phyloP scores from a whole-genome alignment of 2,329 filamentous ascomycete genomes.

The Colletotrichum higginsianum region DNA sequence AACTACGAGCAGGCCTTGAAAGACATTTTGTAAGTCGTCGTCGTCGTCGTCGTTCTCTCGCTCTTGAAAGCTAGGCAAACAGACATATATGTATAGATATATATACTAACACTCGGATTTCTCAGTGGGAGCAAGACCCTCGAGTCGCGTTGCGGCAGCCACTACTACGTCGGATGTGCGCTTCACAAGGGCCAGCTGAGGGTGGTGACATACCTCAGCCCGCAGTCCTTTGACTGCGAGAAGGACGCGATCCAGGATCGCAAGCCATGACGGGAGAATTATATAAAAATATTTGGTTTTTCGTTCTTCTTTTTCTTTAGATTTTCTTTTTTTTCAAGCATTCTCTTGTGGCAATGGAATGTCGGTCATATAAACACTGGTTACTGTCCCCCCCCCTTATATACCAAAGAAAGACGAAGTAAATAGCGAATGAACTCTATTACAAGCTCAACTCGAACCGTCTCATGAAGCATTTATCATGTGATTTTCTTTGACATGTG shows the following conservation, averaged over 20 bases:
- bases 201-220: constrained; percentile 39
- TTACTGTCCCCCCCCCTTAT: too few species aligned
- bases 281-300: too few species aligned
- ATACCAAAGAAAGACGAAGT: too few species aligned
- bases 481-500: too few species aligned
- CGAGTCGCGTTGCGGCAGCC: constrained; percentile 35
- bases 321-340: too few species aligned
- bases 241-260: constrained; percentile 23
- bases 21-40: constrained; percentile 33
- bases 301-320: too few species aligned
- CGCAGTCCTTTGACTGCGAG: constrained; percentile 37
- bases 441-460: too few species aligned
- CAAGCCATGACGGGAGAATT: neutral
- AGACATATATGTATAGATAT: neutral
- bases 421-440: too few species aligned
- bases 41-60: neutral
- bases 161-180: constrained; percentile 38
- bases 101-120: neutral
- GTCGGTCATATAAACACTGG: too few species aligned
- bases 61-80: too few species aligned
- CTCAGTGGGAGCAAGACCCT: constrained; percentile 34
- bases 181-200: constrained; percentile 36
- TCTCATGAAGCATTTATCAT: too few species aligned
- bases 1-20: constrained; percentile 36
- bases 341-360: too few species aligned